A percentile compares a stretch with the other conserved stretches of the same genome.
These are phyloP conservation scores for Tylopilus cervinicoccineus DNA, from an alignment of 768 basidiomycete genomes.

Conservation along the genomic window DNA sequence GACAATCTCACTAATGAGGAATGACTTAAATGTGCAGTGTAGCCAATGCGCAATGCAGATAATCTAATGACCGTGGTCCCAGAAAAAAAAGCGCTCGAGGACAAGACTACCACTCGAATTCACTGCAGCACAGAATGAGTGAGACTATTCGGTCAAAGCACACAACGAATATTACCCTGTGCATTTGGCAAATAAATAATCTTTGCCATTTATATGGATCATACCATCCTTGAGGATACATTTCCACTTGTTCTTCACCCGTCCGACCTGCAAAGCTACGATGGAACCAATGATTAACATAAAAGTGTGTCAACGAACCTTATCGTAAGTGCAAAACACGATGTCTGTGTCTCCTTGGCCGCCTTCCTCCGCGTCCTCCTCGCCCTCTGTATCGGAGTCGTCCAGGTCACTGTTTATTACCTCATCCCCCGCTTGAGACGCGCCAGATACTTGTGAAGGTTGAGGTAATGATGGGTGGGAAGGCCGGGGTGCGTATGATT, in stretches of 20 bases:
- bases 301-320: constrained; percentile 49
- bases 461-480: constrained; percentile 78
- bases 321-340: constrained; percentile 98
- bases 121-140: constrained; percentile 23
- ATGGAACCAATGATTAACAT: constrained; percentile 1
- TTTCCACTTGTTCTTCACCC: constrained; percentile 99
- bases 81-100: neutral
- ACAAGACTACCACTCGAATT: constrained; percentile 42
- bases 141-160: neutral
- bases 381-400: constrained; percentile 86
- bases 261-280: constrained; percentile 64
- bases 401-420: constrained; percentile 96
- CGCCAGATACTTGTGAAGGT: constrained; percentile 37
- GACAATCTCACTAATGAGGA: constrained; percentile 18
- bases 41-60: constrained; percentile 21
- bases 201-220: constrained; percentile 94
- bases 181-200: constrained; percentile 96
- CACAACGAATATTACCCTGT: constrained; percentile 66
- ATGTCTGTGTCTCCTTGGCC: constrained; percentile 79
- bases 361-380: constrained; percentile 79
- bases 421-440: constrained; percentile 55
- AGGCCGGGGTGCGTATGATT: constrained; percentile 61
- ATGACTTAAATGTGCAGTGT: constrained; percentile 23
- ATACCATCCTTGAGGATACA: constrained; percentile 96
- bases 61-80: constrained; percentile 14